These are phyloP conservation scores for Rhododendron ferrugineum DNA, from an alignment of 148 eudicot species.

Conservation along the genomic window DNA sequence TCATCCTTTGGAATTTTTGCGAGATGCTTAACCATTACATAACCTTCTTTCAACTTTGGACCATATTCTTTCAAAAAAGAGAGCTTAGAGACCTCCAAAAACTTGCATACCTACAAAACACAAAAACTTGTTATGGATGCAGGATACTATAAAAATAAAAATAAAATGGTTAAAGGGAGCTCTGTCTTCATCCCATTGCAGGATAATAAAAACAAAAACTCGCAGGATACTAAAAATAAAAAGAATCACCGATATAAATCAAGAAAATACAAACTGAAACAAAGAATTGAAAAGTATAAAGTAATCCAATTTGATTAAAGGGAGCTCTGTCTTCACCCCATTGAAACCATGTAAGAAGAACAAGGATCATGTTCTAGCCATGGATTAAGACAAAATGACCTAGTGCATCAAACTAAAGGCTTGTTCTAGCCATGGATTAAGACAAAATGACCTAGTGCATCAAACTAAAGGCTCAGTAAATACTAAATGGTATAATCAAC, in stretches of 20 bases:
- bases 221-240: background rate
- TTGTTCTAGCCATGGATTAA: background rate
- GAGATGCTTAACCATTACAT: conserved; percentile 85
- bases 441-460: background rate
- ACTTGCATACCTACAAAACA: conserved; percentile 71
- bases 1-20: conserved; percentile 58
- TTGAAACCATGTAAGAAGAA: background rate
- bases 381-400: background rate
- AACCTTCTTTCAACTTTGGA: conserved; percentile 92
- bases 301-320: background rate
- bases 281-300: background rate
- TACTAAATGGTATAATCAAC: background rate
- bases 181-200: no score
- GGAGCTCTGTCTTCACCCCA: background rate
- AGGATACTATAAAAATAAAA: background rate
- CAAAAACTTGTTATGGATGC: background rate
- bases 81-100: conserved; percentile 84
- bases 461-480: background rate
- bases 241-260: background rate
- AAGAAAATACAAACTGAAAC: background rate
- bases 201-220: background rate
- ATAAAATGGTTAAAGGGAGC: no score
- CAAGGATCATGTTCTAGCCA: background rate
- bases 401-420: background rate
- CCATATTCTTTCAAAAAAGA: conserved; percentile 94